These are phyloP conservation scores for Rutstroemia sydowiana DNA, from an alignment of 2,329 filamentous ascomycete species.

Conservation along the genomic window DNA sequence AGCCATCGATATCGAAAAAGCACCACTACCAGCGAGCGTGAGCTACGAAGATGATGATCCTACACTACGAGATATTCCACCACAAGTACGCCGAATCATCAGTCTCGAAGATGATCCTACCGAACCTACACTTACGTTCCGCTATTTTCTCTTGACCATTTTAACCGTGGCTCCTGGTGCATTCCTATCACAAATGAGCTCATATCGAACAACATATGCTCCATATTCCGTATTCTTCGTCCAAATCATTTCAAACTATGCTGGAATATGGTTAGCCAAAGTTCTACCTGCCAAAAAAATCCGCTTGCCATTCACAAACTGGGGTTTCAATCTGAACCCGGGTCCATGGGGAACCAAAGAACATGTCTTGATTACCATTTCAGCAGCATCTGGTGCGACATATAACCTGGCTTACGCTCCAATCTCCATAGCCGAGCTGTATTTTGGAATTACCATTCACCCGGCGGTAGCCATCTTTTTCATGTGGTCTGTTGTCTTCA, in stretches of 20 bases:
- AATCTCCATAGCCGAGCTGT: constrained; percentile 49
- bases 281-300: constrained; percentile 40
- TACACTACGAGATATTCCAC: constrained; percentile 45
- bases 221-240: constrained; percentile 55
- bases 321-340: constrained; percentile 34
- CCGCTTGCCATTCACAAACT: constrained; percentile 33
- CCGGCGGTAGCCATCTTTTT: constrained; percentile 50
- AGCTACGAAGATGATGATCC: constrained; percentile 37
- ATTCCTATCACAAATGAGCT: constrained; percentile 48
- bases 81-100: constrained; percentile 48
- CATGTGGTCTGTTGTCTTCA: constrained; percentile 52
- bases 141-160: constrained; percentile 48
- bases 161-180: constrained; percentile 51
- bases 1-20: constrained; percentile 21
- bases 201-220: constrained; percentile 46
- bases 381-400: constrained; percentile 44
- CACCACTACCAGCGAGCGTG: not conserved
- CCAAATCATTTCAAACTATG: constrained; percentile 42
- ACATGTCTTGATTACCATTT: constrained; percentile 34
- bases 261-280: constrained; percentile 38
- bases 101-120: constrained; percentile 49
- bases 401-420: constrained; percentile 45
- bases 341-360: constrained; percentile 27
- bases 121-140: constrained; percentile 50
- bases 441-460: constrained; percentile 45